Evolutionary conservation across 2,329 filamentous ascomycete genomes (phyloP).

Genomic region (Ascochyta lentis): DNA sequence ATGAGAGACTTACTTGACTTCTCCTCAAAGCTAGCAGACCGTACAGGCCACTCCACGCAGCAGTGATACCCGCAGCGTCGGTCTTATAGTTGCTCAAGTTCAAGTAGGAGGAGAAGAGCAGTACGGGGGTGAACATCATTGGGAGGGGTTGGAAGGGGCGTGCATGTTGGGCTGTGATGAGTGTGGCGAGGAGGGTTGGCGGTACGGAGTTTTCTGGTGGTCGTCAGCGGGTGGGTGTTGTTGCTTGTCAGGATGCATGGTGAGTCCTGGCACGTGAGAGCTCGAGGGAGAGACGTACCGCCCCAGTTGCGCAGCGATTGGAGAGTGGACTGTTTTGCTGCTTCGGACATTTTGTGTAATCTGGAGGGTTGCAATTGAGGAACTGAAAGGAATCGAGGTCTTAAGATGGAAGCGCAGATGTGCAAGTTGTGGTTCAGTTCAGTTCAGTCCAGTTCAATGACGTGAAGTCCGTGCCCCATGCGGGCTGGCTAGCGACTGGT

Average conservation of each 20-base stretch:
- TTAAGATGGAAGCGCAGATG: background rate
- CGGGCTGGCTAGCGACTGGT: slow-evolving; percentile 26
- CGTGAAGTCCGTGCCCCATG: slow-evolving; percentile 33
- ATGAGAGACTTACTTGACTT: slow-evolving; percentile 50
- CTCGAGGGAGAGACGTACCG: slow-evolving; percentile 49
- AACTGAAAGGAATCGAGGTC: background rate
- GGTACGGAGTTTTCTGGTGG: slow-evolving; percentile 67
- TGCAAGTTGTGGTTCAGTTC: slow-evolving; percentile 1
- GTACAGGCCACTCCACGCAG: slow-evolving; percentile 71
- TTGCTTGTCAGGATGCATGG: background rate
- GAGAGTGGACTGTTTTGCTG: slow-evolving; percentile 49
- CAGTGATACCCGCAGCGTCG: slow-evolving; percentile 68
- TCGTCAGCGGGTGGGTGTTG: slow-evolving; percentile 9
- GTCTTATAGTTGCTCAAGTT: slow-evolving; percentile 68
- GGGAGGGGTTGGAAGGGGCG: slow-evolving; percentile 71
- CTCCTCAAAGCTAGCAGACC: slow-evolving; percentile 67
- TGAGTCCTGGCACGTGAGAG: slow-evolving; percentile 28
- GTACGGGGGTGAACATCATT: slow-evolving; percentile 70
- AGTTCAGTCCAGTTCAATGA: slow-evolving; percentile 8
- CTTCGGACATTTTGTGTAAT: slow-evolving; percentile 7
- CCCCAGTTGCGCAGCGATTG: slow-evolving; percentile 59
- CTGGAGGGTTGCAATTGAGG: background rate
- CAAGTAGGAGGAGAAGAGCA: slow-evolving; percentile 71
- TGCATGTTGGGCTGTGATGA: slow-evolving; percentile 70
- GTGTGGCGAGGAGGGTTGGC: slow-evolving; percentile 68